Conservation (phyloP, 1,139 yeast species). For the Pichiaceae sp. region DNA sequence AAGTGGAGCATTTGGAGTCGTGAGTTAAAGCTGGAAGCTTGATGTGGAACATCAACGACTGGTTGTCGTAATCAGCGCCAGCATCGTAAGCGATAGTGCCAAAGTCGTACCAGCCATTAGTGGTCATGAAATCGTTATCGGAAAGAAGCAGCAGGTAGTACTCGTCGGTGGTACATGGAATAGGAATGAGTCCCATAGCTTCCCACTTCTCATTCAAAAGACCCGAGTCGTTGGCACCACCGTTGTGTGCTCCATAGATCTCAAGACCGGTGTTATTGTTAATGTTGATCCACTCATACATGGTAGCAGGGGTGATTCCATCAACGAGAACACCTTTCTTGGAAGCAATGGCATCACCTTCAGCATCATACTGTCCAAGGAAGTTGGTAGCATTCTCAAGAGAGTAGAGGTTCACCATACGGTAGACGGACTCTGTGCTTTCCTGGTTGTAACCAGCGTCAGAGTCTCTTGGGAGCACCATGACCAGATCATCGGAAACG, state of each 20-base stretch:
- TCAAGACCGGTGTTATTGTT: conserved; percentile 16
- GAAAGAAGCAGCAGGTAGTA: conserved; percentile 42
- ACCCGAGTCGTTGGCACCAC: conserved; percentile 16
- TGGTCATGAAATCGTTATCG: conserved; percentile 29
- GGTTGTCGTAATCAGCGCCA: conserved; percentile 50
- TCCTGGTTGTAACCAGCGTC: conserved; percentile 15
- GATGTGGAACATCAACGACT: conserved; percentile 30
- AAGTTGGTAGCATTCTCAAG: conserved; percentile 20
- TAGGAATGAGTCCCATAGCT: conserved; percentile 20
- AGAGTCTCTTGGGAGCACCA: conserved; percentile 22
- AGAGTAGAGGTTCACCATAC: conserved; percentile 20
- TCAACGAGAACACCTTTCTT: conserved; percentile 15
- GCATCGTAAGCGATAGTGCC: conserved; percentile 26
- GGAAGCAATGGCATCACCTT: conserved; percentile 16
- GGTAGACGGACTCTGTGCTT: conserved; percentile 16
- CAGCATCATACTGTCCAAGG: conserved; percentile 18
- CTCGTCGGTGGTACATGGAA: conserved; percentile 20
- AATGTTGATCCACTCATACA: conserved; percentile 17
- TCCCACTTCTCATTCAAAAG: conserved; percentile 25
- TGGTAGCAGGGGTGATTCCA: conserved; percentile 17
- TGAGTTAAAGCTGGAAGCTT: conserved; percentile 13
- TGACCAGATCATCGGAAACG: conserved; percentile 17
- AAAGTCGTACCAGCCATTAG: conserved; percentile 20
- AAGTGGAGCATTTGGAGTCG: conserved; percentile 4
- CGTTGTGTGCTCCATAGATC: conserved; percentile 23